A percentile compares a stretch with the other conserved stretches of the same genome.
phyloP scores from a whole-genome alignment of 768 basidiomycete genomes.

The Naganishia onofrii region DNA sequence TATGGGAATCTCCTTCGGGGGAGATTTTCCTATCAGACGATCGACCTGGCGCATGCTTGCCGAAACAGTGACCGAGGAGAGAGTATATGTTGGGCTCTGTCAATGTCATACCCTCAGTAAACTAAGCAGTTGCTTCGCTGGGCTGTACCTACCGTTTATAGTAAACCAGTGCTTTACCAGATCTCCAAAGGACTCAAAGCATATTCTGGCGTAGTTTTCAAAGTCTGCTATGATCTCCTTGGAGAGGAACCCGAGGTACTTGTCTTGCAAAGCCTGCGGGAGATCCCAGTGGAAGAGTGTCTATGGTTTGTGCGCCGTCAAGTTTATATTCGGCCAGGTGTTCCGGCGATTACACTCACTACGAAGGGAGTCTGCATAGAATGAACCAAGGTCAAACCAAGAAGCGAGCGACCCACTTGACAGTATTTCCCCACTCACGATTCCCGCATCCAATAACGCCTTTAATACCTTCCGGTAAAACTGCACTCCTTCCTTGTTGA shows the following conservation, averaged over 20 bases:
- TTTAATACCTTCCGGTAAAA: constrained; percentile 38
- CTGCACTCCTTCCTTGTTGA: constrained; percentile 37
- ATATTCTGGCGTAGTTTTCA: constrained; percentile 33
- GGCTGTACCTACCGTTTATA: constrained; percentile 39
- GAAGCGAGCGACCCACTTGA: not conserved
- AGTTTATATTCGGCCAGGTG: too few species aligned
- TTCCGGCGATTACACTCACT: not conserved
- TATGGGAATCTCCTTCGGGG: constrained; percentile 26
- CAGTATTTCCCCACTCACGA: constrained; percentile 2
- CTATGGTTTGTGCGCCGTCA: not conserved
- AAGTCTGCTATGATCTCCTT: constrained; percentile 36
- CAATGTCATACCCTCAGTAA: not conserved
- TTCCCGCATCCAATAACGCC: constrained; percentile 24
- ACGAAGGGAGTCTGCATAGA: constrained; percentile 37
- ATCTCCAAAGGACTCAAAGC: constrained; percentile 40
- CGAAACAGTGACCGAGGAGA: constrained; percentile 12
- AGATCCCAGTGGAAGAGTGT: constrained; percentile 47
- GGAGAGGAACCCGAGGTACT: constrained; percentile 34
- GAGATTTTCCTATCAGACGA: constrained; percentile 26
- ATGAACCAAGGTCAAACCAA: not conserved
- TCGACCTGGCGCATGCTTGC: constrained; percentile 27
- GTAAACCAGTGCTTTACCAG: constrained; percentile 45
- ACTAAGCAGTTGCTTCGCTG: not conserved
- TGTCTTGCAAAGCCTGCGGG: constrained; percentile 35
- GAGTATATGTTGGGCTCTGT: constrained; percentile 17